Conservation (phyloP, 2,329 filamentous ascomycete species). For the Pestalotiopsis sp. region DNA sequence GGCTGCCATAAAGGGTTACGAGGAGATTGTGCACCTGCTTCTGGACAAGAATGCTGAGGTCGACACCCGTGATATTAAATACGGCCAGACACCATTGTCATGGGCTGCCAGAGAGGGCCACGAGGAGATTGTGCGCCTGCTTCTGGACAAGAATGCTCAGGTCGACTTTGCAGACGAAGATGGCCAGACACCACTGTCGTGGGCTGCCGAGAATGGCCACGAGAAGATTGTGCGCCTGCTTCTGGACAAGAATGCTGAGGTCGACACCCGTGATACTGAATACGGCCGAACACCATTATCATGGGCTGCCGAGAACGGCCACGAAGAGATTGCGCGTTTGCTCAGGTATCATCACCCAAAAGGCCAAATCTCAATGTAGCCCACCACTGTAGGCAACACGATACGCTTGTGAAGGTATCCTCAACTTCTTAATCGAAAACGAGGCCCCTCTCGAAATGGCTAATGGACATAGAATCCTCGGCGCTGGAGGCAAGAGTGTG, state of each 20-base stretch:
- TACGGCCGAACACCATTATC: constrained; percentile 35
- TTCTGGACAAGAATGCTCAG: neutral
- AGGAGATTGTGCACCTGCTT: no score
- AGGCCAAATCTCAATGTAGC: neutral
- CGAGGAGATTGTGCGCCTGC: neutral
- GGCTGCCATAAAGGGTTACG: no score
- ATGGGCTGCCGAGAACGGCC: neutral
- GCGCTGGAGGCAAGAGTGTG: neutral
- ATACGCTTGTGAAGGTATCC: neutral
- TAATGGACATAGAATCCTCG: neutral
- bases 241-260: neutral
- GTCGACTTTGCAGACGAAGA: constrained; percentile 26
- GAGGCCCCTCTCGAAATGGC: neutral
- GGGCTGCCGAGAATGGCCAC: neutral
- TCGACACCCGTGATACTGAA: constrained; percentile 16
- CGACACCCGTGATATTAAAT: neutral
- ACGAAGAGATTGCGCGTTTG: neutral
- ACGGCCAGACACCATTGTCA: constrained; percentile 8
- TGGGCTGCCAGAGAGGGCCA: constrained; percentile 5
- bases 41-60: constrained; percentile 16
- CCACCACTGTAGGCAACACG: neutral
- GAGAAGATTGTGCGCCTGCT: neutral
- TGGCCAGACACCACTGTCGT: constrained; percentile 34
- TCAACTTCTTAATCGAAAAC: neutral
- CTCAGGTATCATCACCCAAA: neutral